phyloP scores from a whole-genome alignment of 306 rosid species.

The Acacia acuminata region DNA sequence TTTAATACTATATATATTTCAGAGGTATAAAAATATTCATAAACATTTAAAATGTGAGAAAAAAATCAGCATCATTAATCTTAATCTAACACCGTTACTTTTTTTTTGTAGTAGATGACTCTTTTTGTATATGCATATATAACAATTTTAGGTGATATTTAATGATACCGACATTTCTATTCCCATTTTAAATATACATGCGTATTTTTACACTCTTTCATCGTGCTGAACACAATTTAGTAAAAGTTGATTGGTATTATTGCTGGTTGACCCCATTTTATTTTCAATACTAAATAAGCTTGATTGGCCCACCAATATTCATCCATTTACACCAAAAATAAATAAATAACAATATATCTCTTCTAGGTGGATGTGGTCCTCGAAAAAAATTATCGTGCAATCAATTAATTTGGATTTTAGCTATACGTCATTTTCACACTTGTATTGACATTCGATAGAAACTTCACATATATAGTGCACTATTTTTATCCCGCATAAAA shows the following conservation, averaged over 20 bases:
- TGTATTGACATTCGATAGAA: constrained; percentile 8
- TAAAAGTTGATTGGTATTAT: no score
- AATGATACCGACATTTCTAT: no score
- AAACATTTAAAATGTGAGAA: fast-evolving
- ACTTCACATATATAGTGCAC: constrained; percentile 19
- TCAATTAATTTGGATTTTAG: constrained; percentile 39
- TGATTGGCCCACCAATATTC: constrained; percentile 3
- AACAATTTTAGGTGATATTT: no score
- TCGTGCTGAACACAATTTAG: no score
- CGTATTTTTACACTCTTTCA: no score
- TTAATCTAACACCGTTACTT: no score
- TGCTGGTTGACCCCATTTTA: neutral
- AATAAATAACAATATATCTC: neutral
- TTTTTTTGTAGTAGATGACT: no score
- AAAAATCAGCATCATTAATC: no score
- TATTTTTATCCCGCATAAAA: neutral
- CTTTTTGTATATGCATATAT: no score
- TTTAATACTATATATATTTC: no score
- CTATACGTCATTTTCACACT: constrained; percentile 36
- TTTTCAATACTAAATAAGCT: constrained; percentile 12
- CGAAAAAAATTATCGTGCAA: constrained; percentile 1
- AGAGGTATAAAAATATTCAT: no score
- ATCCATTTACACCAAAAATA: constrained; percentile 19
- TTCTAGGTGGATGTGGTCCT: constrained; percentile 21
- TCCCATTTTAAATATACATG: no score